Evolutionary conservation across 495 filamentous ascomycete genomes (phyloP), one percentile per base, ranked within the genome.

Genomic region (Cryomyces minteri): DNA sequence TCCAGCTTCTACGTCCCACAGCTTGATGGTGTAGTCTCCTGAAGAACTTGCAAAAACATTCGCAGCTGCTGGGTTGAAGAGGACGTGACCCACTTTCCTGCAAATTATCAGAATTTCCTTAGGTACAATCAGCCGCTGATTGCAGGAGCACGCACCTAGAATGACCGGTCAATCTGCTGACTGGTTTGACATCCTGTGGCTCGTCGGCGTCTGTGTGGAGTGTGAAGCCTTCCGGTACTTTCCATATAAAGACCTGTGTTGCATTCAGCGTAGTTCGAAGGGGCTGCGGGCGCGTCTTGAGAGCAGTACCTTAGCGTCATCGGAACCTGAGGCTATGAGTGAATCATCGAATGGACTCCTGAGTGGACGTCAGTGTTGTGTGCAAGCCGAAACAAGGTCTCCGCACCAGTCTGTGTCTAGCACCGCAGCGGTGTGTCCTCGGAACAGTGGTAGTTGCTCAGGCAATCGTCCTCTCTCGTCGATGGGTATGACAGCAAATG

Each of bases 341-440:
- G 77, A 79, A 58, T 96, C 90, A 62, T 95, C 83, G 67, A 95
- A 95, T 39, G 90, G 90, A 56, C 80, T 88, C 85, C 85, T 93
- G 56, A 39, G 28, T 33, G 40, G 4, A 44, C 56, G n/a, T 65
- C 49, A 66, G 62, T 55, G 48, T 53, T 53, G 39, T 37, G 41
- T 12, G 25, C 37, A 46, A 6, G 1, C 18, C 18, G 2, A 25
- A 25, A 25, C 1, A 2, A 25, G 73, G 56, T 25, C 1, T 25
- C 18, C 18, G 18, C 68, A 90, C 88, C 90, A 98, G 70, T 98
- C 92, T 51, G 90, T 98, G 67, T 98, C 90, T 52, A 98, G 71
- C 37, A 98, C 90, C 38, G 85, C 79, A 33, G 85, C 85, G 37
- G 88, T 98, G 61, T 98, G 90, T 47, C 90, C 90, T 45, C 90